Conservation (phyloP, 2,329 filamentous ascomycete species). For the Calcarisporium arbuscula region DNA sequence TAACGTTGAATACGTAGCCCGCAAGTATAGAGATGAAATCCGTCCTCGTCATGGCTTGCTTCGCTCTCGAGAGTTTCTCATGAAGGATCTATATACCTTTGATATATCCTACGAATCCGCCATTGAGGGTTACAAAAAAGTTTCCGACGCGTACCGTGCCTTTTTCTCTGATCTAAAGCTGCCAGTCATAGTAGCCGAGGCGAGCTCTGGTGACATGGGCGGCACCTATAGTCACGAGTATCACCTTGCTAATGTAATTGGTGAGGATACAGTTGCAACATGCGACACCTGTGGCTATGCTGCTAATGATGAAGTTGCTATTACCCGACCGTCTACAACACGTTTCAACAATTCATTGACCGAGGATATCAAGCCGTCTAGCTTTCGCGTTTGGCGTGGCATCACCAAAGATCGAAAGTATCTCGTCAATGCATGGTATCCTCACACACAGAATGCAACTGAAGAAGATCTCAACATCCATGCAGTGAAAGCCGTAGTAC, state of each 20-base stretch:
- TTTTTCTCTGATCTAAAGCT: constrained; percentile 80
- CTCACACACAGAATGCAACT: constrained; percentile 23
- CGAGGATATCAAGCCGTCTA: constrained; percentile 3
- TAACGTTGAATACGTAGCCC: too few relatives aligned
- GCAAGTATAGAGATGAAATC: constrained; percentile 92
- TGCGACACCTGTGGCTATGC: constrained; percentile 70
- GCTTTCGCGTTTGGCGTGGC: constrained; percentile 49
- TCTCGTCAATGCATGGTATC: constrained; percentile 65
- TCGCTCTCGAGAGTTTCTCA: constrained; percentile 83
- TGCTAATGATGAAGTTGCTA: constrained; percentile 82
- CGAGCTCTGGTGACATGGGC: constrained; percentile 94
- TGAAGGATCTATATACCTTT: constrained; percentile 99
- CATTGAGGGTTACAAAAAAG: constrained; percentile 70
- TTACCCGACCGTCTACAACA: constrained; percentile 16
- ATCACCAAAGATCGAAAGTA: constrained; percentile 62
- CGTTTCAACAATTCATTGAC: background rate
- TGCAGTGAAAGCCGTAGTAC: constrained; percentile 59
- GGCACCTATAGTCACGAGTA: constrained; percentile 92
- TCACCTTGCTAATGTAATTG: constrained; percentile 71
- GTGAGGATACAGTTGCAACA: constrained; percentile 78
- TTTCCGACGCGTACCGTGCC: constrained; percentile 64
- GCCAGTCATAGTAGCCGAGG: constrained; percentile 77
- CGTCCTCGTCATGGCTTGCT: constrained; percentile 83
- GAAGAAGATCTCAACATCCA: constrained; percentile 37
- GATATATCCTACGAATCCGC: constrained; percentile 64